Evolutionary conservation across 352 stramenopile species (phyloP).

Genomic region (Aphanomyces euteiches): DNA sequence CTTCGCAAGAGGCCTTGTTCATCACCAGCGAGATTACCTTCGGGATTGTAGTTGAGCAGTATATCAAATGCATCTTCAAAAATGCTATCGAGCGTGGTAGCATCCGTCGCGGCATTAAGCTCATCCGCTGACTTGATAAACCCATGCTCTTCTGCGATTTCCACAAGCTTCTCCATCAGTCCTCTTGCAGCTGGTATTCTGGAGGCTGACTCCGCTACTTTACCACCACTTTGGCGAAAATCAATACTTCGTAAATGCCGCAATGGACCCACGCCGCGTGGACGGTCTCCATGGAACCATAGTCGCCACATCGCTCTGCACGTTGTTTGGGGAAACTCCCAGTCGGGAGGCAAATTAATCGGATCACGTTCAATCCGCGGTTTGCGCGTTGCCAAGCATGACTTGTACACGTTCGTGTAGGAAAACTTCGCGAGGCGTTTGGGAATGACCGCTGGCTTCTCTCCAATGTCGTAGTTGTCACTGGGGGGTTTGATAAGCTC

Average conservation of each 20-base stretch:
- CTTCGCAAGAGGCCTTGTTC: background rate
- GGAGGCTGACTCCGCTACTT: background rate
- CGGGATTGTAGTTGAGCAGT: background rate
- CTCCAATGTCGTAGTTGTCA: background rate
- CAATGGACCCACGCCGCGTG: background rate
- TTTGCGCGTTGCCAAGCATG: background rate
- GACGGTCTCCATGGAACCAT: slow-evolving; percentile 2
- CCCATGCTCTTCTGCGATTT: background rate
- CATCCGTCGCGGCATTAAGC: background rate
- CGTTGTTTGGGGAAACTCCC: background rate
- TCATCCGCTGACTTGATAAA: background rate
- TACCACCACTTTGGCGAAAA: background rate
- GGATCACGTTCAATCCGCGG: background rate
- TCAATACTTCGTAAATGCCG: background rate
- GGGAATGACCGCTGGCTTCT: background rate
- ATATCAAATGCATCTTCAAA: background rate
- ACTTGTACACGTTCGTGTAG: slow-evolving; percentile 1
- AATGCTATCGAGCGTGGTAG: background rate
- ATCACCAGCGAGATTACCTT: background rate
- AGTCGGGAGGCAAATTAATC: background rate
- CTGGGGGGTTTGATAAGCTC: background rate
- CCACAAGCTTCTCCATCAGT: background rate
- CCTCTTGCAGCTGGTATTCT: background rate
- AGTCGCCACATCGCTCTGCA: background rate
- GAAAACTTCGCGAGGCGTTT: background rate